Base-by-base conservation (phyloP, 768 basidiomycete species). In the Mycena chlorophos region DNA sequence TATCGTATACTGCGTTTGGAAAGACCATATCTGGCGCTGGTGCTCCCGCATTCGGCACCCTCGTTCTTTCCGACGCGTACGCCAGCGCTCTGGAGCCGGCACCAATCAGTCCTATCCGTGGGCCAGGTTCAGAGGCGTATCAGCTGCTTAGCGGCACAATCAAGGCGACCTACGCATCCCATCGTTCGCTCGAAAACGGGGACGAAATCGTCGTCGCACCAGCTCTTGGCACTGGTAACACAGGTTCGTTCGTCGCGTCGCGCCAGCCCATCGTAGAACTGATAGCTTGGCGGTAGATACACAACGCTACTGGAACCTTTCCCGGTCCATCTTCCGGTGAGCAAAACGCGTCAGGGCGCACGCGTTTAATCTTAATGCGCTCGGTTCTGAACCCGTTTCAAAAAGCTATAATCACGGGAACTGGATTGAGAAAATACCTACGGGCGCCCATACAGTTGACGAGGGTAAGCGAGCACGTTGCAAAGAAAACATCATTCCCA, bases 301-400 rank as follows among this genome's bases (percentile, higher is more conserved):
- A 1, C 73, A 77, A 14, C 77, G 75, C 65, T 84, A 84, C 63
- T 85, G 84, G 84, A 69, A 78, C 27, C 69, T 86, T 29, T 78
- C 81, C 4, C 65, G 70, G 31, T 77, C 82, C 61, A 89, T 91
- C 57, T 89, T 88, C 78, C 82, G 89, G 19, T 91, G 88, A 63
- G 45, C 45, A 13, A 5, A 25, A n/a, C n/a, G n/a, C n/a, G n/a
- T n/a, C n/a, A n/a, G n/a, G n/a, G n/a, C n/a, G n/a, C n/a, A n/a
- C n/a, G n/a, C n/a, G n/a, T n/a, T n/a, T n/a, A n/a, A n/a, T n/a
- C n/a, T n/a, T n/a, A n/a, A 74, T 55, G 55, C 56, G n/a, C 63
- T 57, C 30, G 49, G 26, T 25, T 22, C 30, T 37, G 10, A n/a
- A 37, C 34, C 12, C 12, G 10, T 14, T 42, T 14, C n/a, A n/a